Base-by-base conservation (phyloP, 257 asterid species). In the Ligustrum vulgare region DNA sequence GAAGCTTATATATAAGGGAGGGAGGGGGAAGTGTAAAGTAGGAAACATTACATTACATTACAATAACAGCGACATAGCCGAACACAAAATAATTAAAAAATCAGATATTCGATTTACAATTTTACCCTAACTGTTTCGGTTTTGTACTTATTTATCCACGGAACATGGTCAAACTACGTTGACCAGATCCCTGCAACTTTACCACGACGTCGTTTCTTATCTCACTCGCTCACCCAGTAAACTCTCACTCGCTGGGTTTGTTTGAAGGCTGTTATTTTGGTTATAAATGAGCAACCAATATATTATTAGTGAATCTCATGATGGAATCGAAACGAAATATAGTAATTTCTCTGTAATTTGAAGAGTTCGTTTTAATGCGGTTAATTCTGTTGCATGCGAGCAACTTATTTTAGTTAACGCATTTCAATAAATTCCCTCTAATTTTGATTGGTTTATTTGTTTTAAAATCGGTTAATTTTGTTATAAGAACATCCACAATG, bases 181-280 rank as follows among this genome's bases (percentile, higher is more conserved):
- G 91, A 91, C 97, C 90, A 84, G 87, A 88, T 90, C 87, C 90
- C 78, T 72, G 4, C 15, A 39, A 39, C 47, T 9, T 9, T 9
- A 2, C 2, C 47, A 39, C 47, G 47, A 39, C 47, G 47, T 39
- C 47, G 47, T 39, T 39, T 39, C 47, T 39, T 39, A 9, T 9
- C 47, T 10, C 15, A 0, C 47, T 9, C 7, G 0, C 39, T 1
- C 0, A 0, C 47, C 47, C 47, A 2, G 9, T 15, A 9, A 39
- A 9, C 15, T 10, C 47, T 39, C 13, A 0, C 4, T 39, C 2
- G 4, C 3, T 10, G 9, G 0, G 1, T 39, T 10, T 39, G 11
- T 39, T 39, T 2, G 47, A 39, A 39, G 47, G 4, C 15, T 1
- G 1, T 39, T 2, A 39, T 3, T 39, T 39, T 39, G 2, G 47